Percentiles rank a stretch among this genome's conserved stretches.
Conservation (phyloP, 305 asterid species). For the Solanum aculeatissimum region DNA sequence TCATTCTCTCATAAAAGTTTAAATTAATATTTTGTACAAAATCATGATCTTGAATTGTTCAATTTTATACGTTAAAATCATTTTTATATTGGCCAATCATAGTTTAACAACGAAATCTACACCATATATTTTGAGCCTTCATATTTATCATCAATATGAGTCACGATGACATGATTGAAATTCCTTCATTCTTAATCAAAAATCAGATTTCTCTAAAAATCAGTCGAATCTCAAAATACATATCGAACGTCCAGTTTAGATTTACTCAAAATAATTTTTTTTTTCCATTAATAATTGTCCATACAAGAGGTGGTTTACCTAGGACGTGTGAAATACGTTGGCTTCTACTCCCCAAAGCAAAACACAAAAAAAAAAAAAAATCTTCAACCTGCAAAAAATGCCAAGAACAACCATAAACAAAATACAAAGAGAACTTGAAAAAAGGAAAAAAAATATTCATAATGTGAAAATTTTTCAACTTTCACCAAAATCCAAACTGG, state of each 20-base stretch:
- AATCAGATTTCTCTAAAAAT: neutral
- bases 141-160: neutral
- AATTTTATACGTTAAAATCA: neutral
- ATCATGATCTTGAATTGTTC: neutral
- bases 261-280: neutral
- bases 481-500: neutral
- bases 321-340: neutral
- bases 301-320: neutral
- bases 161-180: rapidly evolving
- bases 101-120: neutral
- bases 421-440: neutral
- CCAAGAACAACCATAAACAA: neutral
- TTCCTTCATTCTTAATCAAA: rapidly evolving
- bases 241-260: neutral
- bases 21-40: neutral
- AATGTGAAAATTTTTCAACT: neutral
- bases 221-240: neutral
- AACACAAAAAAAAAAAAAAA: neutral
- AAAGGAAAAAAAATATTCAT: neutral
- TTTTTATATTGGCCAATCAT: neutral
- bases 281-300: neutral
- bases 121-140: neutral
- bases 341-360: neutral
- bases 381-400: neutral
- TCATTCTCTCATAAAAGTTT: neutral